Evolutionary conservation across 108 stramenopile genomes (phyloP), one percentile per base, ranked within the genome.

Genomic region (Chaetoceros tenuissimus): DNA sequence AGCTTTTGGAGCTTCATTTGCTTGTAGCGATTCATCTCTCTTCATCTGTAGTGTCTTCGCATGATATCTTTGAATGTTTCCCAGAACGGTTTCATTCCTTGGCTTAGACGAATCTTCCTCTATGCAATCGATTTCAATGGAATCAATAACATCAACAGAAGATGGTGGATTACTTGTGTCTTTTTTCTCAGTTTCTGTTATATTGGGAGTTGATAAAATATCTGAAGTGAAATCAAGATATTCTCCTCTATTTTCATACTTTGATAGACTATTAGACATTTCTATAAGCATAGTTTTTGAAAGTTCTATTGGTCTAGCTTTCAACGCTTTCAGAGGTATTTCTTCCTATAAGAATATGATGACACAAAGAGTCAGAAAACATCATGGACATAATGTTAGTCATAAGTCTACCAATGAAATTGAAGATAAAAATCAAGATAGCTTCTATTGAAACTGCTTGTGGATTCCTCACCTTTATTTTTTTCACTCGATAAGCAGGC

Each of bases 281-380:
- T 88, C 86, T 47, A 80, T 62, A 44, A 88, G 55, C 3, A 80
- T 78, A 1, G 78, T 55, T 44, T 72, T 77, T 31, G 85, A 73
- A 13, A 90, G 60, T 24, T 79, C 57, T 57, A 80, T 86, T 55
- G 81, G 58, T 34, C 89, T 75, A 45, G 56, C 53, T 20, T 59
- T 50, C 0, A 82, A 54, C 19, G 70, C 76, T 57, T 75, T 66
- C 16, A 77, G 62, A 13, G 76, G 74, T 1, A 71, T 55, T 65
- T 81, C 81, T 56, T 72, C 79, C 89, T 90, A 64, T 40, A 8
- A 30, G 21, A 7, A 51, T 28, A 1, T 24, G 22, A 31, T 28
- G 7, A 3, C 24, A 20, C 19, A 23, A 28, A 28, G n/a, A n/a
- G n/a, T n/a, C n/a, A n/a, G n/a, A n/a, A n/a, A n/a, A n/a, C n/a